Conservation (phyloP, 208 protist genomes). For the Acanthamoeba culbertsoni region DNA sequence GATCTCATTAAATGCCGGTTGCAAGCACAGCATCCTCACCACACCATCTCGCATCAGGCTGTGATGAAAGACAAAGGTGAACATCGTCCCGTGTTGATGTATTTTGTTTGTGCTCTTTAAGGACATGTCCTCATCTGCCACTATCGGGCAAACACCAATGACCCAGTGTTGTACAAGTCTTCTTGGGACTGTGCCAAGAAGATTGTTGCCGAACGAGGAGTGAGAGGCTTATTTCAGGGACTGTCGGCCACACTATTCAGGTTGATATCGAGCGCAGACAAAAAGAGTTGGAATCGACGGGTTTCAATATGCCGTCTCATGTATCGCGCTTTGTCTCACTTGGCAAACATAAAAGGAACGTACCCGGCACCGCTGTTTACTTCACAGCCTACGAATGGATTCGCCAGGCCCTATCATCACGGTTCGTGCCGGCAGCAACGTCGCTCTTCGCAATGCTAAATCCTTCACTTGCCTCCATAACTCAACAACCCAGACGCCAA, state of each 20-base stretch:
- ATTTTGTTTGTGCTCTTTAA: no score
- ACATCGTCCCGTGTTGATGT: no score
- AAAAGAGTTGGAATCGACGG: neutral
- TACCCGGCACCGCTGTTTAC: conserved; percentile 22
- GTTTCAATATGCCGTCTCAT: neutral
- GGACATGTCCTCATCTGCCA: no score
- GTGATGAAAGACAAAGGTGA: no score
- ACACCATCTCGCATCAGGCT: no score
- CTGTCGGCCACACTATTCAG: conserved; percentile 10
- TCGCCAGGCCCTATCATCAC: neutral
- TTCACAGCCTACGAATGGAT: conserved; percentile 45
- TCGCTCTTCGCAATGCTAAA: no score
- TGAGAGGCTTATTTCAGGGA: conserved; percentile 23
- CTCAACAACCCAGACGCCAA: neutral
- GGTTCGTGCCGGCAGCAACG: neutral
- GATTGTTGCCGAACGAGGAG: neutral
- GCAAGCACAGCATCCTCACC: conserved; percentile 44
- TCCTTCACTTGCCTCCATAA: neutral
- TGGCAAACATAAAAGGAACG: neutral
- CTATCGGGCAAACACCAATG: no score
- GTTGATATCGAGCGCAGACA: neutral
- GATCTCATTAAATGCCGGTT: conserved; percentile 38
- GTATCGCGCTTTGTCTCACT: neutral
- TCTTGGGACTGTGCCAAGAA: conserved; percentile 45
- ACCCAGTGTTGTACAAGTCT: conserved; percentile 30